Evolutionary conservation across 225 moss, liverwort and hornwort species (phyloP).

Genomic region (Lunularia cruciata): DNA sequence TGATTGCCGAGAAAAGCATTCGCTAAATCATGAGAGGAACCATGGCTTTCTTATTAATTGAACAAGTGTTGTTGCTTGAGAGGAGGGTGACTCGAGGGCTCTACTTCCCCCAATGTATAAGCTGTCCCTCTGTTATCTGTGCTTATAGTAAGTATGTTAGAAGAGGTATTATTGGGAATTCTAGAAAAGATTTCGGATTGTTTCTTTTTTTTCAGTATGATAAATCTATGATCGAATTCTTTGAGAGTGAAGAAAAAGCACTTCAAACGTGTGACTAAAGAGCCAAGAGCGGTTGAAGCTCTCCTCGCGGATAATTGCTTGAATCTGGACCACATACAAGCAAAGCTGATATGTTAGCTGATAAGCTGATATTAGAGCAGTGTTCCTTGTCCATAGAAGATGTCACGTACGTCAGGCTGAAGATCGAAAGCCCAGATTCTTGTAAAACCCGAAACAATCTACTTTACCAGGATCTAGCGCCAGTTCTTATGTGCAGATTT

Average conservation of each 20-base stretch:
- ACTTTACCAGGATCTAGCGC: constrained; percentile 2
- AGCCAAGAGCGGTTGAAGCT: not conserved
- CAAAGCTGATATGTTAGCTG: not conserved
- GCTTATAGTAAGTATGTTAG: not conserved
- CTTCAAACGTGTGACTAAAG: not conserved
- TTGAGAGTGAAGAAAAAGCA: constrained; percentile 19
- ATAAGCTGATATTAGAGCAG: too few species aligned
- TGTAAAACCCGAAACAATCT: not conserved
- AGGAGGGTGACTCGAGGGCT: too few species aligned
- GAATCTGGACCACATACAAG: not conserved
- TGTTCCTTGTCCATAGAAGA: constrained; percentile 21
- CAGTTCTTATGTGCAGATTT: constrained; percentile 27
- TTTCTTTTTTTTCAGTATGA: constrained; percentile 29
- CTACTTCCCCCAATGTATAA: too few species aligned
- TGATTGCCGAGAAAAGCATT: too few species aligned
- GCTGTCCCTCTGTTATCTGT: too few species aligned
- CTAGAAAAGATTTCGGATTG: not conserved
- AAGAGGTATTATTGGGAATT: too few species aligned
- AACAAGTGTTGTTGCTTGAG: too few species aligned
- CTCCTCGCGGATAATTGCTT: constrained; percentile 5
- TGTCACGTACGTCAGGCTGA: not conserved
- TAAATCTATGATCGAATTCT: constrained; percentile 17
- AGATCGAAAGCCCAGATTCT: not conserved
- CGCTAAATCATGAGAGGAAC: too few species aligned
- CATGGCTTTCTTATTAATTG: too few species aligned